phyloP scores from a whole-genome alignment of 2,329 filamentous ascomycete genomes.

The Exophiala aquamarina region DNA sequence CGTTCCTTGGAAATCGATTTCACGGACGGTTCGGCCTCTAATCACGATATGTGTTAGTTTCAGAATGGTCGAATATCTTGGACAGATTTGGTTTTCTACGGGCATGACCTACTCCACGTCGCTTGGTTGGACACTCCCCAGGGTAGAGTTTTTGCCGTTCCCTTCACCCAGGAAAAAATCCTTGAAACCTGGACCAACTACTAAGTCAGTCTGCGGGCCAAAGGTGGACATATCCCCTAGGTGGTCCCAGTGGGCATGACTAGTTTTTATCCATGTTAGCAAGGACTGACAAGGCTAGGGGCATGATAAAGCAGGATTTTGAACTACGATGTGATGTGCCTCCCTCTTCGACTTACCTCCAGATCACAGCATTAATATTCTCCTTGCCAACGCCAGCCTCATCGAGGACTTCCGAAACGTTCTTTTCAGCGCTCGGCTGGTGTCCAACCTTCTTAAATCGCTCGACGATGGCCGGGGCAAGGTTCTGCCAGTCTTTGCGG shows the following conservation, averaged over 20 bases:
- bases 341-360: conserved; percentile 9
- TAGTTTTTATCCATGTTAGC: not conserved
- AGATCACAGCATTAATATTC: conserved; percentile 21
- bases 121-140: conserved; percentile 7
- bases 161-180: conserved; percentile 47
- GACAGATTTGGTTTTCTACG: conserved; percentile 32
- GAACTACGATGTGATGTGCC: too few species aligned
- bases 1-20: conserved; percentile 21
- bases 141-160: conserved; percentile 36
- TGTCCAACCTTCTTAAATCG: conserved; percentile 4
- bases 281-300: not conserved
- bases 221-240: conserved; percentile 53
- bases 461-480: conserved; percentile 14
- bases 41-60: conserved; percentile 19
- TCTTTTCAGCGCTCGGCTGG: conserved; percentile 14
- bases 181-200: conserved; percentile 56
- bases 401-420: conserved; percentile 20
- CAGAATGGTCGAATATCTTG: too few species aligned
- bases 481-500: conserved; percentile 29
- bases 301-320: too few species aligned
- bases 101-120: conserved; percentile 28
- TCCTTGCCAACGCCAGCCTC: conserved; percentile 16
- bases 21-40: conserved; percentile 26
- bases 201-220: conserved; percentile 44
- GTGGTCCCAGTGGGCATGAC: conserved; percentile 40